Conservation (phyloP, 2,329 filamentous ascomycete species). For the Cercospora sp. region DNA sequence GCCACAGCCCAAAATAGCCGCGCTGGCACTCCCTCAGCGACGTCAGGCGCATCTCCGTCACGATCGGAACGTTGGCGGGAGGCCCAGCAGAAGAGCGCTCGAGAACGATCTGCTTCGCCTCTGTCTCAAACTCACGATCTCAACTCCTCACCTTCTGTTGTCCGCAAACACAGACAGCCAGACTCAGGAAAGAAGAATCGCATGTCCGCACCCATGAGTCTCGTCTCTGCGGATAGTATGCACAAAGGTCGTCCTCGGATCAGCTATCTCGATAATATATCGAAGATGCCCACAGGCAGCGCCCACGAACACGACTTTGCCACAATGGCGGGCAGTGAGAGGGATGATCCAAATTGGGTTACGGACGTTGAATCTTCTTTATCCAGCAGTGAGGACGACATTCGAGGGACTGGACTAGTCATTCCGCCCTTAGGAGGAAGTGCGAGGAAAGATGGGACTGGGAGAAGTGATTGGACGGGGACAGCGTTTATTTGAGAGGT, state of each 20-base stretch:
- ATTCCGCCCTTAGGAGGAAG: constrained; percentile 18
- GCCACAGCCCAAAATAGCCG: constrained; percentile 13
- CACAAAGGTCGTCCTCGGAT: constrained; percentile 28
- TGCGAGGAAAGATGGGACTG: constrained; percentile 20
- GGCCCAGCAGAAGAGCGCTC: constrained; percentile 12
- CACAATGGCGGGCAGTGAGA: constrained; percentile 27
- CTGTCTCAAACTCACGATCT: constrained; percentile 22
- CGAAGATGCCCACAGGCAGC: constrained; percentile 23
- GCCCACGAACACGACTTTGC: constrained; percentile 20
- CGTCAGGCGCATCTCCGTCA: background rate
- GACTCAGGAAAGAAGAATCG: constrained; percentile 14
- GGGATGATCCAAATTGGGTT: constrained; percentile 12
- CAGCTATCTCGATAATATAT: constrained; percentile 26
- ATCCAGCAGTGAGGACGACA: constrained; percentile 17
- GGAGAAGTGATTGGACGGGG: constrained; percentile 29
- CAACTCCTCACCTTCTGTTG: constrained; percentile 4
- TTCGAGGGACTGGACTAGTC: constrained; percentile 23
- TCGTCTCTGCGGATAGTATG: constrained; percentile 37
- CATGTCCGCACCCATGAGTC: constrained; percentile 32
- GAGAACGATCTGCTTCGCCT: constrained; percentile 31
- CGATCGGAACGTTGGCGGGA: constrained; percentile 8
- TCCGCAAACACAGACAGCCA: background rate
- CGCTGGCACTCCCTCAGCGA: background rate
- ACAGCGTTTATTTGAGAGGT: constrained; percentile 29
- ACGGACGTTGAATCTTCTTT: constrained; percentile 23